phyloP scores from a whole-genome alignment of 768 basidiomycete genomes.

The Megacollybia marginata region DNA sequence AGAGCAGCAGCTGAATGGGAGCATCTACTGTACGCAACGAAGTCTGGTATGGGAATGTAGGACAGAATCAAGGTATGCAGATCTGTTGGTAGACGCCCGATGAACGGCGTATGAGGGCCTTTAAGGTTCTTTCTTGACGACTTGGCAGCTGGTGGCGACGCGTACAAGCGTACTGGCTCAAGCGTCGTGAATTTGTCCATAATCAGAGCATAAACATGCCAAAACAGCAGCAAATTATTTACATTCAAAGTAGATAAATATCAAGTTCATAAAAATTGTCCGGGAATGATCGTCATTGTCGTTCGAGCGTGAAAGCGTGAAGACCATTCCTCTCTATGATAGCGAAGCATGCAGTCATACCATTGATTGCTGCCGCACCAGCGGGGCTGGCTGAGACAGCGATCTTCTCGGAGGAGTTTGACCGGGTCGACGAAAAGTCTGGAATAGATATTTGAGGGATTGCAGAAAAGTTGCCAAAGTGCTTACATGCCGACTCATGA shows the following conservation, averaged over 20 bases:
- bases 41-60: slow-evolving; percentile 71
- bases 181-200: slow-evolving; percentile 89
- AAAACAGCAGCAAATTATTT: slow-evolving; percentile 6
- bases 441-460: background rate
- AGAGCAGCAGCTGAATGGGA: slow-evolving; percentile 59
- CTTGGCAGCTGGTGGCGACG: slow-evolving; percentile 22
- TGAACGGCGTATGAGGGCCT: slow-evolving; percentile 27
- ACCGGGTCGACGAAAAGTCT: slow-evolving; percentile 27
- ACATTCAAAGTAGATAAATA: slow-evolving; percentile 13
- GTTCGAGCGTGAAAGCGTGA: background rate
- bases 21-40: slow-evolving; percentile 66
- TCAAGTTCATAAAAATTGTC: background rate
- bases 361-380: slow-evolving; percentile 17
- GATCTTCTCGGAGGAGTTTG: slow-evolving; percentile 17
- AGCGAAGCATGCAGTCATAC: background rate
- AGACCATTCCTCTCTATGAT: background rate
- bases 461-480: slow-evolving; percentile 3
- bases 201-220: slow-evolving; percentile 11
- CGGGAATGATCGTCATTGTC: background rate
- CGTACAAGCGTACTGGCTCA: slow-evolving; percentile 61
- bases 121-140: slow-evolving; percentile 14
- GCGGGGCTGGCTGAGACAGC: slow-evolving; percentile 20
- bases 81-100: slow-evolving; percentile 76
- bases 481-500: slow-evolving; percentile 46
- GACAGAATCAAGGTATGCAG: slow-evolving; percentile 70